Conservation (phyloP, 2,329 filamentous ascomycete genomes). For the Hawksworthiomyces lignivorus region DNA sequence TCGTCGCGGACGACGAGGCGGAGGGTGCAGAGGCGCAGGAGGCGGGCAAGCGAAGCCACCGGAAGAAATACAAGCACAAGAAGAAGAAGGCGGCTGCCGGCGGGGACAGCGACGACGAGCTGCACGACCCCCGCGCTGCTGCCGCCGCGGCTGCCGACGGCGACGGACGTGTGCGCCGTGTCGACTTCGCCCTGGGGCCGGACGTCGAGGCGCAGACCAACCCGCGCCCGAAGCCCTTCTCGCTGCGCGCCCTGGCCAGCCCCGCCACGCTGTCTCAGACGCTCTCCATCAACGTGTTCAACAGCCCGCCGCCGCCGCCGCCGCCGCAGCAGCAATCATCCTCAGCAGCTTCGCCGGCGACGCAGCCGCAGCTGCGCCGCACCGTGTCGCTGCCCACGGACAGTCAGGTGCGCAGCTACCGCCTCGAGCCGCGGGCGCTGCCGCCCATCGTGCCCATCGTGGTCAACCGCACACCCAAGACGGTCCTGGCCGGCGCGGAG, state of each 20-base stretch:
- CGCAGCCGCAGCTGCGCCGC: conserved; percentile 30
- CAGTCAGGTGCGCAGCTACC: conserved; percentile 15
- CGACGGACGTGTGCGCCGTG: conserved; percentile 18
- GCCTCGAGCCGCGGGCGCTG: conserved; percentile 16
- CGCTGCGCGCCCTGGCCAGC: conserved; percentile 32
- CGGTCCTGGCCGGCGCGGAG: background rate
- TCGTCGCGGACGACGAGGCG: conserved; percentile 17
- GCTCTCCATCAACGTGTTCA: conserved; percentile 53
- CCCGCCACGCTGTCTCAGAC: conserved; percentile 44
- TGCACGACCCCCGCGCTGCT: background rate
- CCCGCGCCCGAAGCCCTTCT: conserved; percentile 25
- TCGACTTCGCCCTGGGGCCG: conserved; percentile 34
- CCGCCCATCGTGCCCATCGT: conserved; percentile 24
- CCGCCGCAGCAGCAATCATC: background rate
- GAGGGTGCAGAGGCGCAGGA: conserved; percentile 13
- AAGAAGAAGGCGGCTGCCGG: conserved; percentile 7
- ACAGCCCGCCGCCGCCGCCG: background rate
- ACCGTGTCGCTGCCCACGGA: conserved; percentile 45
- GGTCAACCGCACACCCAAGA: conserved; percentile 20
- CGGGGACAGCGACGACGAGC: background rate
- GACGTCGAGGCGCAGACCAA: conserved; percentile 24
- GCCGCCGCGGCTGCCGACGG: background rate
- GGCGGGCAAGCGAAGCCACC: conserved; percentile 12
- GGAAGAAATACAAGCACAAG: conserved; percentile 31
- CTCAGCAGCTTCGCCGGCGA: background rate